These are phyloP conservation scores for Cytospora schulzeri DNA, from an alignment of 2,329 filamentous ascomycete species.

Conservation along the genomic window DNA sequence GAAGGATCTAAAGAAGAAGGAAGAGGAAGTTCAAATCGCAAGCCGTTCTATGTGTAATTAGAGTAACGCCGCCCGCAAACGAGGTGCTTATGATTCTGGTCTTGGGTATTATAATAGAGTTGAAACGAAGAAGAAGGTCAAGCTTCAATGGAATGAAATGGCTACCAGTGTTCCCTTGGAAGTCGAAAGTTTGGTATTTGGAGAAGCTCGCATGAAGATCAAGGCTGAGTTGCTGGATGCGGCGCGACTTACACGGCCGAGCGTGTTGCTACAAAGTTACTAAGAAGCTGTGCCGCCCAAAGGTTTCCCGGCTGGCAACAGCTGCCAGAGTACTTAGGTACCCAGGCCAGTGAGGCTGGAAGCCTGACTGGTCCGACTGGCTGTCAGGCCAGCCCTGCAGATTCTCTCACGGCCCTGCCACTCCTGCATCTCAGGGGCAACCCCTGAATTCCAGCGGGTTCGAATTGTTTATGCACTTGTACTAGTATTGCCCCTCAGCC, in stretches of 20 bases:
- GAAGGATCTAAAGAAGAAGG: neutral
- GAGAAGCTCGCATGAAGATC: neutral
- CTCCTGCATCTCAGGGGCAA: conserved; percentile 18
- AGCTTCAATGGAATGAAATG: neutral
- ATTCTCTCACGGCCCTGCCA: neutral
- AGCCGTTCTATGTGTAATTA: neutral
- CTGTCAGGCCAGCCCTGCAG: neutral
- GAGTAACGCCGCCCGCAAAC: neutral
- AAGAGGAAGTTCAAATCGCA: neutral
- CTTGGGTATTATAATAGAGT: neutral
- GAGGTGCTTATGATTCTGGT: neutral
- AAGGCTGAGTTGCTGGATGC: neutral
- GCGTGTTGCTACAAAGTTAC: neutral
- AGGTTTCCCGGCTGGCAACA: conserved; percentile 21
- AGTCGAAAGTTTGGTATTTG: neutral
- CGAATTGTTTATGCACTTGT: conserved; percentile 10
- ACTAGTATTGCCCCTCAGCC: conserved; percentile 24
- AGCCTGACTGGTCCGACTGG: too few relatives aligned
- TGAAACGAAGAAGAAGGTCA: neutral
- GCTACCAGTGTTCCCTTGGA: neutral
- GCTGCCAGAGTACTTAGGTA: neutral
- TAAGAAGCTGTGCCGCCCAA: neutral
- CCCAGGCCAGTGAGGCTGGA: neutral
- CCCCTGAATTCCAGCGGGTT: conserved; percentile 18
- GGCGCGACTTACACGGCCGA: conserved; percentile 15